Base-by-base conservation (phyloP, 129 eudicot species). In the Escallonia herrerae region DNA sequence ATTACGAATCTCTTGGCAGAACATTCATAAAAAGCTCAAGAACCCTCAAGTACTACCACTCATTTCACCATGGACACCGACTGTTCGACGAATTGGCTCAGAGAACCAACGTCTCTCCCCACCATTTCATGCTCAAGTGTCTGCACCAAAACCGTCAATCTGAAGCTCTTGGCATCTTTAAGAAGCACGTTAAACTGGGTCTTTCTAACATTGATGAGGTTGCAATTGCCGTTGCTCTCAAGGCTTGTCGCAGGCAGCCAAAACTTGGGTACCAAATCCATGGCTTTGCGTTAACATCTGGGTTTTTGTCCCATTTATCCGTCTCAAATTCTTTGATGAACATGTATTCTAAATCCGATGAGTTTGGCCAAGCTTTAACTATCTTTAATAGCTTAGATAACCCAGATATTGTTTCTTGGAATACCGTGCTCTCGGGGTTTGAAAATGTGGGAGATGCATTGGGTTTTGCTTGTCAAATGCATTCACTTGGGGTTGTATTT, bases 261-360 rank as follows among this genome's bases (percentile, higher is more conserved):
- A 82, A 70, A 59, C 72, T 74, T 37, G 96, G 98, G 63, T 22
- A 52, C 60, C 89, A 86, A 62, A 62, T 89, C 46, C 98, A 93
- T 15, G 91, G 89, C 7, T 82, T 89, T 60, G 83, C 91, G 3
- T 55, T 89, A 13, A 69, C 81, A 8, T 83, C 91, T 40, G 98
- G 91, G 4, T 84, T 80, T 9, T 58, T 63, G 71, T 67, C 67
- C 0, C 78, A 67, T 75, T 46, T 84, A 39, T 63, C 87, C 6
- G 96, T 89, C 3, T 63, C 78, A 2, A 93, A 93, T 72, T 86
- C 95, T 39, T 75, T 93, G 77, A 93, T 93, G 98, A 81, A 82
- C 57, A 70, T 86, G 95, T 93, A 93, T 62, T 72, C 79, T 44
- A 88, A 86, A 63, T 73, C 87, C 5, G 82, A 84, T 43, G 56